A percentile compares a stretch with the other conserved stretches of the same genome.
These are phyloP conservation scores for Pseudogymnoascus sp. DNA, from an alignment of 2,329 filamentous ascomycete species.

Conservation along the genomic window DNA sequence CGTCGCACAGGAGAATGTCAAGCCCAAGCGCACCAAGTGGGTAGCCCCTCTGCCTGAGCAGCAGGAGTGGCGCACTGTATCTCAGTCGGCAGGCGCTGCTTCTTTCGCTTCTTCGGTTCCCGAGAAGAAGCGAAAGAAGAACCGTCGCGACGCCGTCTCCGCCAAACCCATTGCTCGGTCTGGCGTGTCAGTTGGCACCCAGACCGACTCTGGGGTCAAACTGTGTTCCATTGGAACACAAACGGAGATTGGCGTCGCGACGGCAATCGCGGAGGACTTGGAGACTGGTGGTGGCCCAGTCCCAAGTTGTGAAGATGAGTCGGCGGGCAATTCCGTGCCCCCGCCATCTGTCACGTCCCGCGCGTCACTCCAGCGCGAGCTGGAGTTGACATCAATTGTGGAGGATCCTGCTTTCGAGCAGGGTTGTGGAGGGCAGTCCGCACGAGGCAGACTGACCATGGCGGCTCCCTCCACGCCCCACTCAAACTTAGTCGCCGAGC, in stretches of 20 bases:
- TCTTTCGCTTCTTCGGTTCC: neutral
- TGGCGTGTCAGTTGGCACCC: neutral
- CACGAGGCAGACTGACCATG: conserved; percentile 5
- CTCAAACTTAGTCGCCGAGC: neutral
- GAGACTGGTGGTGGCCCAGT: neutral
- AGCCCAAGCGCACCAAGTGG: neutral
- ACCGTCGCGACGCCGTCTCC: neutral
- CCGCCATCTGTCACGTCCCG: conserved; percentile 1
- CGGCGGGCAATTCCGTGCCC: neutral
- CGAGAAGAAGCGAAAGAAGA: neutral
- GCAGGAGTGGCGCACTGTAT: neutral
- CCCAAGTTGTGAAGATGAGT: neutral
- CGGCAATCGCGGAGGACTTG: conserved; percentile 6
- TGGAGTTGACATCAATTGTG: conserved; percentile 9
- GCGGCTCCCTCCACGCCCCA: conserved; percentile 2
- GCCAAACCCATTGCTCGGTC: neutral
- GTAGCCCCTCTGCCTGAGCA: neutral
- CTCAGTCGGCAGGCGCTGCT: neutral
- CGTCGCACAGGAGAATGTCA: neutral
- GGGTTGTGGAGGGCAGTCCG: neutral
- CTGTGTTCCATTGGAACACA: neutral
- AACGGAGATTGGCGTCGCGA: neutral
- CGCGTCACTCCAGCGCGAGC: conserved; percentile 3
- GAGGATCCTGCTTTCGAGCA: neutral
- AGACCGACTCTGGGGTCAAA: neutral